Evolutionary conservation across 2,329 filamentous ascomycete genomes (phyloP).

Genomic region (Phialophora chinensis): DNA sequence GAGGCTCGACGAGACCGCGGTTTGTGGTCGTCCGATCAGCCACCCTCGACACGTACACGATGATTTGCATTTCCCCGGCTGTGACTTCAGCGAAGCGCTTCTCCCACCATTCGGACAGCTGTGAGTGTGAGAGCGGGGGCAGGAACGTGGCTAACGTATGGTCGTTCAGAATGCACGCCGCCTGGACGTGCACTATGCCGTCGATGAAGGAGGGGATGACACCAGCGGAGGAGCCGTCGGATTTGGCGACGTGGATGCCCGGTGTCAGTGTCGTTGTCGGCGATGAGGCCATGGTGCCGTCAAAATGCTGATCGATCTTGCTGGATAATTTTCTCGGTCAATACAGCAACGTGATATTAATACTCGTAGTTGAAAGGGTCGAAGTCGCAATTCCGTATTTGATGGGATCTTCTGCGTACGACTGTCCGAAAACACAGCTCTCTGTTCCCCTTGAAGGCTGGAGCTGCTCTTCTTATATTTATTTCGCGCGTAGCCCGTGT

Average conservation of each 20-base stretch:
- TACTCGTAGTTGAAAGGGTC: too few relatives aligned
- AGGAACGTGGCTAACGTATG: conserved; percentile 64
- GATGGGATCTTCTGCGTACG: too few relatives aligned
- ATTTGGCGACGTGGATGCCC: background rate
- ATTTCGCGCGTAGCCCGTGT: too few relatives aligned
- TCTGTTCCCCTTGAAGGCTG: too few relatives aligned
- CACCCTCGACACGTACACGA: conserved; percentile 54
- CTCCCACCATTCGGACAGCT: conserved; percentile 65
- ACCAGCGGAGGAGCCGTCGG: conserved; percentile 10
- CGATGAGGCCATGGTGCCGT: background rate
- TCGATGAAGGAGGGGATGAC: conserved; percentile 49
- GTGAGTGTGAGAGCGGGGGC: conserved; percentile 63
- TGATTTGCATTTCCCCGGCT: conserved; percentile 57
- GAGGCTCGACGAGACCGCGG: conserved; percentile 6
- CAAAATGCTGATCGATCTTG: too few relatives aligned
- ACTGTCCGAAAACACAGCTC: too few relatives aligned
- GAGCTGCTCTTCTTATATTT: too few relatives aligned
- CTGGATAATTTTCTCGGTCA: too few relatives aligned
- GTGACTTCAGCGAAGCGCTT: conserved; percentile 57
- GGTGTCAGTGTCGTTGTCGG: background rate
- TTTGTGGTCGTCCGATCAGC: conserved; percentile 47
- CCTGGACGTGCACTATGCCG: conserved; percentile 64
- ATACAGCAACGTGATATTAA: too few relatives aligned
- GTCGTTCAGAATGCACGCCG: conserved; percentile 64
- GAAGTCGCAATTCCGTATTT: too few relatives aligned